These are phyloP conservation scores for Paramecium caudatum DNA, from an alignment of 73 alveolate species.

Conservation along the genomic window DNA sequence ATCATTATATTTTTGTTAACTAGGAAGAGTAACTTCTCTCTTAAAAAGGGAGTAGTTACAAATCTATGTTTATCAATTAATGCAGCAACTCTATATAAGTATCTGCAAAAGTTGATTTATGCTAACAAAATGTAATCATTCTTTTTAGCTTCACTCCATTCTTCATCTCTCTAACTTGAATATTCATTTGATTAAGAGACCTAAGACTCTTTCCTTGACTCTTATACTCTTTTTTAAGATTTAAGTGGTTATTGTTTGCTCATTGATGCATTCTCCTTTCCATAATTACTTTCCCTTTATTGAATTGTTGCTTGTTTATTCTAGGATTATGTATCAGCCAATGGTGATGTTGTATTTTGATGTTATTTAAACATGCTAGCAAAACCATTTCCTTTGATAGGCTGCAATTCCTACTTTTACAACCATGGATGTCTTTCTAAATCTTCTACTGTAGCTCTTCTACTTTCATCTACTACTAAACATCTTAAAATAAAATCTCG, in stretches of 20 bases:
- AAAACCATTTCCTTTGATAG: slow-evolving; percentile 49
- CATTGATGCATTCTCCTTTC: slow-evolving; percentile 47
- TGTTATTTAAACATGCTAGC: slow-evolving; percentile 3
- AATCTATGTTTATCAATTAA: slow-evolving; percentile 69
- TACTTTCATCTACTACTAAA: slow-evolving; percentile 70
- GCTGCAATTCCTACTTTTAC: slow-evolving; percentile 34
- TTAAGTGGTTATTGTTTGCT: slow-evolving; percentile 7
- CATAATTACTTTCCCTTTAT: slow-evolving; percentile 8
- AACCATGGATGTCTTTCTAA: slow-evolving; percentile 70
- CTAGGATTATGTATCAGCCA: slow-evolving; percentile 24
- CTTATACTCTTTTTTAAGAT: slow-evolving; percentile 45
- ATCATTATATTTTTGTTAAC: slow-evolving; percentile 72
- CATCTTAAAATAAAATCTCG: slow-evolving; percentile 68
- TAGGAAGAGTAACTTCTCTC: slow-evolving; percentile 68
- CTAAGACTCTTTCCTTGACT: slow-evolving; percentile 49
- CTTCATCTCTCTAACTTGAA: slow-evolving; percentile 24
- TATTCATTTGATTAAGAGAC: slow-evolving; percentile 40
- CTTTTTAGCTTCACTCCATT: slow-evolving; percentile 4
- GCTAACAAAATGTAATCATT: slow-evolving; percentile 70
- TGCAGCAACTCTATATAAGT: slow-evolving; percentile 62
- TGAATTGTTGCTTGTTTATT: neutral
- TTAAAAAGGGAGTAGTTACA: slow-evolving; percentile 30
- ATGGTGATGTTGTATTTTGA: neutral
- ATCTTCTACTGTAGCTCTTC: slow-evolving; percentile 68
- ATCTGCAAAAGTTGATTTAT: slow-evolving; percentile 66